Conservation (phyloP, 257 asterid species). For the Przewalskia tangutica region DNA sequence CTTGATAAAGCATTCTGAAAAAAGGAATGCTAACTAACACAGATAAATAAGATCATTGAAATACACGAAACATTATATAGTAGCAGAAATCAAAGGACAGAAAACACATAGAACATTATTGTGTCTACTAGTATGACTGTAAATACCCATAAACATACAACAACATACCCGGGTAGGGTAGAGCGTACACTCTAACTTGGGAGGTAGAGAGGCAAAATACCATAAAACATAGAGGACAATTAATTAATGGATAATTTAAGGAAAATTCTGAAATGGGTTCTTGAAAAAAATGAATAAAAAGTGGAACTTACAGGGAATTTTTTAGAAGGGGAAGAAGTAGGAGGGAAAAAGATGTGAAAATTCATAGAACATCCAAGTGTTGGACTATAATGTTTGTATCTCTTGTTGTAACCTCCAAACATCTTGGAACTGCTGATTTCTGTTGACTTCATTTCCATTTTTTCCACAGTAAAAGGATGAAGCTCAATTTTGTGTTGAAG, state of each 20-base stretch:
- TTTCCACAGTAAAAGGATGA: slow-evolving; percentile 12
- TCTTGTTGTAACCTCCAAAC: slow-evolving; percentile 91
- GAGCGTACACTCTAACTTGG: too few relatives aligned
- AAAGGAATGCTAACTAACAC: too few relatives aligned
- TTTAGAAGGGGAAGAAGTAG: slow-evolving; percentile 50
- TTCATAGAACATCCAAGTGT: slow-evolving; percentile 83
- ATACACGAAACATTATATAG: too few relatives aligned
- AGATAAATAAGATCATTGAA: too few relatives aligned
- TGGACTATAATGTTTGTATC: slow-evolving; percentile 80
- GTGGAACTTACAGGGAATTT: slow-evolving; percentile 55
- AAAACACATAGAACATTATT: too few relatives aligned
- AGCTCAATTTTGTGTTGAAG: neutral
- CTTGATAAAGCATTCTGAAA: too few relatives aligned
- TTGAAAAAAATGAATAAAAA: neutral
- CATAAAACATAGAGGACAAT: too few relatives aligned
- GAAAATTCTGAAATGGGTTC: neutral
- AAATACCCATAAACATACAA: too few relatives aligned
- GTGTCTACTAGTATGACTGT: too few relatives aligned
- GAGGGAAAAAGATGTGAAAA: slow-evolving; percentile 88
- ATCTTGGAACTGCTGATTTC: slow-evolving; percentile 86
- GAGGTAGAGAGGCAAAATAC: too few relatives aligned
- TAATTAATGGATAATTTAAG: neutral
- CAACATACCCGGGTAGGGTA: too few relatives aligned
- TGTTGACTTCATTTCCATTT: slow-evolving; percentile 47
- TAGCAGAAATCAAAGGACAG: too few relatives aligned